phyloP scores from a whole-genome alignment of 306 rosid genomes.

The Acacia acuminata region DNA sequence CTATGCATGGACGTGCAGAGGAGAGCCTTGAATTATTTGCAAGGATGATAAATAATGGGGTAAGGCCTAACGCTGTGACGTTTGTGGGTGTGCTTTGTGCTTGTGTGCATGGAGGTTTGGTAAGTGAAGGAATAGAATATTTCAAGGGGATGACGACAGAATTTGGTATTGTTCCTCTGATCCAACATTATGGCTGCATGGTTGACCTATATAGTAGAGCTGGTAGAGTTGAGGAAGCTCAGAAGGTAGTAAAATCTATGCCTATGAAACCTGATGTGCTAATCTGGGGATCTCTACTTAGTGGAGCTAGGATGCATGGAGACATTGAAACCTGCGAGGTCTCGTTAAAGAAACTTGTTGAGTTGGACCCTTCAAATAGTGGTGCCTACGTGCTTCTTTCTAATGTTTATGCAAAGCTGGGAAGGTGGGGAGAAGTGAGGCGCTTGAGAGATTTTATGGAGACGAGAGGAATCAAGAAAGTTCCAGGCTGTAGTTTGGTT shows the following conservation, averaged over 20 bases:
- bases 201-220: conserved; percentile 63
- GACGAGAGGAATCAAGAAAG: conserved; percentile 52
- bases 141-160: conserved; percentile 57
- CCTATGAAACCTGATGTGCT: conserved; percentile 62
- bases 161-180: conserved; percentile 46
- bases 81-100: conserved; percentile 68
- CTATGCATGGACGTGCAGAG: conserved; percentile 53
- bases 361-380: conserved; percentile 64
- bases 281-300: conserved; percentile 63
- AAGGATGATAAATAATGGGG: conserved; percentile 43
- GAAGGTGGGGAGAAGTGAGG: conserved; percentile 49
- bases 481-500: conserved; percentile 69
- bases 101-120: conserved; percentile 70
- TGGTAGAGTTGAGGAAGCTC: conserved; percentile 50
- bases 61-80: conserved; percentile 64
- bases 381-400: conserved; percentile 65
- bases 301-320: conserved; percentile 62
- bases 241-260: conserved; percentile 56
- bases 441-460: conserved; percentile 59
- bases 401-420: conserved; percentile 59
- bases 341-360: conserved; percentile 48
- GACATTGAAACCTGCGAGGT: conserved; percentile 57
- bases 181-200: conserved; percentile 70
- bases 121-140: conserved; percentile 54
- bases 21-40: conserved; percentile 52